Percentiles rank a stretch among this genome's conserved stretches.
phyloP scores from a whole-genome alignment of 176 grass and related monocot species.

The Carex pumila region DNA sequence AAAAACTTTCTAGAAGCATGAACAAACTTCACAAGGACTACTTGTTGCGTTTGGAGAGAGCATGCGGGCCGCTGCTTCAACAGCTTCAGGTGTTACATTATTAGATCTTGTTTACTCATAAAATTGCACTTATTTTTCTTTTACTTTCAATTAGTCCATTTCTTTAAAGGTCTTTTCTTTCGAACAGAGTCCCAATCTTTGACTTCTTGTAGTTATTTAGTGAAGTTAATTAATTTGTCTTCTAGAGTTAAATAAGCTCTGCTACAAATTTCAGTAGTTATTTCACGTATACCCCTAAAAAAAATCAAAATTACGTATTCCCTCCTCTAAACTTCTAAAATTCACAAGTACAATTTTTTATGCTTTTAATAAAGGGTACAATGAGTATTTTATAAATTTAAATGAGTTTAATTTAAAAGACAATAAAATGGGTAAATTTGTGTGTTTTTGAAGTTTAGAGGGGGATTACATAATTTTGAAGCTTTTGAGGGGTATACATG shows the following conservation, averaged over 20 bases:
- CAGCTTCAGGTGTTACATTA: conserved; percentile 53
- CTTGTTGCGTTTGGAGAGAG: conserved; percentile 48
- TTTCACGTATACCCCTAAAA: too few relatives aligned
- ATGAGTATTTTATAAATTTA: too few relatives aligned
- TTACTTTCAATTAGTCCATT: neutral
- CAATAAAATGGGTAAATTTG: too few relatives aligned
- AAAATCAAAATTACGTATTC: too few relatives aligned
- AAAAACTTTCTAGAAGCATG: conserved; percentile 21
- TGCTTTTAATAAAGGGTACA: too few relatives aligned
- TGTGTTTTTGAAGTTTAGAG: too few relatives aligned
- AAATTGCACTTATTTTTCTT: neutral
- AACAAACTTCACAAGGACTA: conserved; percentile 41
- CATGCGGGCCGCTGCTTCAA: conserved; percentile 58
- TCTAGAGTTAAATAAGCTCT: neutral
- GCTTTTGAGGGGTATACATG: too few relatives aligned
- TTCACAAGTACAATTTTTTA: too few relatives aligned
- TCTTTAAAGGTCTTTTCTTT: neutral
- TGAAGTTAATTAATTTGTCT: neutral
- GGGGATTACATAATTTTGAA: too few relatives aligned
- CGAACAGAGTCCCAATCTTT: neutral
- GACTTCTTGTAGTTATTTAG: neutral
- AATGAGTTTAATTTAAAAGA: too few relatives aligned
- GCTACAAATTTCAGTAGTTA: neutral
- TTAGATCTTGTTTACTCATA: neutral
- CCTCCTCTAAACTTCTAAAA: too few relatives aligned